Evolutionary conservation across 1,284 basidiomycete genomes (phyloP).

Genomic region (Volvariella volvacea): DNA sequence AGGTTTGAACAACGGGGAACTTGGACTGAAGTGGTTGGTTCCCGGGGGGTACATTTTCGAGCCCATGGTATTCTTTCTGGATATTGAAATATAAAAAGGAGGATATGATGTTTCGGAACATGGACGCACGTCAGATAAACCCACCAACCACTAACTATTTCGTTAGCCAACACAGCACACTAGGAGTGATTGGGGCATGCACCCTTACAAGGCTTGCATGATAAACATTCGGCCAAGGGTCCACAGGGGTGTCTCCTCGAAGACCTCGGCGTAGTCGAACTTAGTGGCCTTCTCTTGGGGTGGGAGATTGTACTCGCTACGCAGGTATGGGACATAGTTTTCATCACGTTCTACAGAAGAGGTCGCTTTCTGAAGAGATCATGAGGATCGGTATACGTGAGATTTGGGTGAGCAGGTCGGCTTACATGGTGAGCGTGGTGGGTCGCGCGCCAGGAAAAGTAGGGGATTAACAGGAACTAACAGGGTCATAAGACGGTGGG

Average conservation of each 20-base stretch:
- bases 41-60: constrained; percentile 59
- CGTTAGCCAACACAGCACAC: too few species aligned
- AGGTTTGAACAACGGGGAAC: constrained; percentile 31
- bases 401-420: neutral
- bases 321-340: constrained; percentile 45
- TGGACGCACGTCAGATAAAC: constrained; percentile 48
- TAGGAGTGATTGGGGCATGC: neutral
- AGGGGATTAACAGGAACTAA: constrained; percentile 42
- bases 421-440: constrained; percentile 41
- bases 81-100: constrained; percentile 1
- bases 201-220: constrained; percentile 47
- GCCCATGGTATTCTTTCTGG: constrained; percentile 55
- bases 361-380: constrained; percentile 37
- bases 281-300: constrained; percentile 31
- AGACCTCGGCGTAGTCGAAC: constrained; percentile 43
- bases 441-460: constrained; percentile 42
- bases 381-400: neutral
- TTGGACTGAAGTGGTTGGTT: constrained; percentile 45
- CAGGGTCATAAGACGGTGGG: constrained; percentile 8
- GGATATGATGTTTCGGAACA: too few species aligned
- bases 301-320: constrained; percentile 38
- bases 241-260: constrained; percentile 67
- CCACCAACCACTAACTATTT: constrained; percentile 53
- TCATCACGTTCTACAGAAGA: constrained; percentile 47
- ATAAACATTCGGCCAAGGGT: constrained; percentile 54